These are phyloP conservation scores for Cystofilobasidium macerans DNA, from an alignment of 768 basidiomycete species.

Conservation along the genomic window DNA sequence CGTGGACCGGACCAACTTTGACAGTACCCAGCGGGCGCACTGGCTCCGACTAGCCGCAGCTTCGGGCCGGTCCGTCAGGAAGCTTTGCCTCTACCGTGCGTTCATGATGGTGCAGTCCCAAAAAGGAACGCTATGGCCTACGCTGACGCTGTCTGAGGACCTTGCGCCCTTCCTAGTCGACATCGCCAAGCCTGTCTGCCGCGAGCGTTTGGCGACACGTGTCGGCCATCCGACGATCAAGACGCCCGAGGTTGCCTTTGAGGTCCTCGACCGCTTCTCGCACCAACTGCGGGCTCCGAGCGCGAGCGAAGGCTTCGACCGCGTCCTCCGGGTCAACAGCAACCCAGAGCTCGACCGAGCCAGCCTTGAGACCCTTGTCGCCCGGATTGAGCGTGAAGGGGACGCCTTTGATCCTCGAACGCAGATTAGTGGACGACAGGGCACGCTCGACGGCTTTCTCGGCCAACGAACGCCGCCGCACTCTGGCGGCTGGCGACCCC, in stretches of 20 bases:
- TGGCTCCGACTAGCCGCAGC: constrained; percentile 8
- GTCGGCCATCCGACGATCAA: constrained; percentile 18
- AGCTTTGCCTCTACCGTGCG: constrained; percentile 16
- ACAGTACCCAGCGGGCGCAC: constrained; percentile 18
- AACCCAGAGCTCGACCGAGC: background rate
- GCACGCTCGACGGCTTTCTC: background rate
- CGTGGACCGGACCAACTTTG: constrained; percentile 25
- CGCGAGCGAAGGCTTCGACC: constrained; percentile 15
- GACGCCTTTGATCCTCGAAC: background rate
- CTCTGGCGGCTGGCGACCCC: background rate
- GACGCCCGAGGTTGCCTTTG: constrained; percentile 11
- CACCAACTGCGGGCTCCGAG: constrained; percentile 11
- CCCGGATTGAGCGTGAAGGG: constrained; percentile 6
- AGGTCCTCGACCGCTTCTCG: constrained; percentile 20
- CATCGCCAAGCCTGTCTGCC: constrained; percentile 10
- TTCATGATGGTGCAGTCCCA: background rate
- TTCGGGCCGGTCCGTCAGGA: constrained; percentile 6
- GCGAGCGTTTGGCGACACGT: background rate
- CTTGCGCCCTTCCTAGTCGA: background rate
- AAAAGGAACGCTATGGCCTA: too few relatives aligned
- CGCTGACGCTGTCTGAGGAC: too few relatives aligned
- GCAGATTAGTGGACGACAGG: background rate
- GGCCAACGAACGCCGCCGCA: background rate
- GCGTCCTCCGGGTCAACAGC: background rate
- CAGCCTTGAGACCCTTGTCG: background rate